Conservation (phyloP, 768 basidiomycete genomes). For the Kwoniella botswanensis region DNA sequence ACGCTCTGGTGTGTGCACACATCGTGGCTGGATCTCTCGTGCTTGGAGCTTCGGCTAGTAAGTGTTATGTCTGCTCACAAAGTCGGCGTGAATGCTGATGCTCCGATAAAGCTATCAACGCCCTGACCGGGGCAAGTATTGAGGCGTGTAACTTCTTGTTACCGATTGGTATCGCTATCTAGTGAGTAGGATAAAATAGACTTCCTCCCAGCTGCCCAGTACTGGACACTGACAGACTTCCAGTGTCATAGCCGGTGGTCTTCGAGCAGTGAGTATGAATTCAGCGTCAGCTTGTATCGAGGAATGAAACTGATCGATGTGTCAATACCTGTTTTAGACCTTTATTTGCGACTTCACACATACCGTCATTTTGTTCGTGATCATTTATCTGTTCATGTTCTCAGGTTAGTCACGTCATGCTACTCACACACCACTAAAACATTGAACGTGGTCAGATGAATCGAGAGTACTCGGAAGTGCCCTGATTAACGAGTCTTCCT, state of each 20-base stretch:
- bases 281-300: neutral
- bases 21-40: constrained; percentile 65
- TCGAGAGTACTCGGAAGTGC: no score
- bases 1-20: constrained; percentile 64
- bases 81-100: neutral
- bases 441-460: no score
- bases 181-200: constrained; percentile 40
- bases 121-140: constrained; percentile 62
- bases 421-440: neutral
- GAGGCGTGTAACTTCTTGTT: constrained; percentile 62
- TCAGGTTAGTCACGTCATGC: constrained; percentile 29
- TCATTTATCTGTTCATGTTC: constrained; percentile 58
- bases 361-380: constrained; percentile 62
- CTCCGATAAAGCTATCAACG: constrained; percentile 56
- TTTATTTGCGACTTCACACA: constrained; percentile 59
- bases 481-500: no score
- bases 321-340: constrained; percentile 34
- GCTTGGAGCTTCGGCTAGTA: constrained; percentile 62
- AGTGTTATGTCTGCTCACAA: neutral
- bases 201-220: neutral
- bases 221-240: neutral
- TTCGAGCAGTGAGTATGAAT: constrained; percentile 18
- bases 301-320: neutral
- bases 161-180: constrained; percentile 62
- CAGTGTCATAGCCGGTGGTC: constrained; percentile 30